Conservation (phyloP, 371 early-diverging fungal species). For the Rhizopus sp. region DNA sequence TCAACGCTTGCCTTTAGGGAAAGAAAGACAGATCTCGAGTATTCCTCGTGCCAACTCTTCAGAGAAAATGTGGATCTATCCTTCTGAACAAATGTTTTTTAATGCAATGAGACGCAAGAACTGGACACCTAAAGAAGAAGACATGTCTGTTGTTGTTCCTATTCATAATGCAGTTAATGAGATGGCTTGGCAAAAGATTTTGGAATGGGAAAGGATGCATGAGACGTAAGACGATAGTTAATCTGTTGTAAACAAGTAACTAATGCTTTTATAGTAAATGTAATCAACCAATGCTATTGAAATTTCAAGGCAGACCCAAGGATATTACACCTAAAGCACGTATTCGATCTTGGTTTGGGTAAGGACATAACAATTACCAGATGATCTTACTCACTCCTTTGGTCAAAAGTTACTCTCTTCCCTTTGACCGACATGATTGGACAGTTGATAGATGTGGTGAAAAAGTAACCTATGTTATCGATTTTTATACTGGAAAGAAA, state of each 20-base stretch:
- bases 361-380: constrained; percentile 15
- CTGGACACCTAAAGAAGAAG: constrained; percentile 77
- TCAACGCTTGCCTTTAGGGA: constrained; percentile 57
- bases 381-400: not conserved
- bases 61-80: constrained; percentile 89
- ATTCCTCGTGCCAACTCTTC: constrained; percentile 69
- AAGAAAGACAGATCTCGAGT: constrained; percentile 65
- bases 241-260: not conserved
- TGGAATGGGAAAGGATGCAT: constrained; percentile 84
- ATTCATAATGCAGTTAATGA: constrained; percentile 88
- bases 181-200: constrained; percentile 86
- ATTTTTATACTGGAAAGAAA: constrained; percentile 84
- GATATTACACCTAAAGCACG: constrained; percentile 87
- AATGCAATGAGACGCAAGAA: constrained; percentile 93
- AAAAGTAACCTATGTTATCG: constrained; percentile 91
- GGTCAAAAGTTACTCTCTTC: constrained; percentile 56
- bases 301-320: constrained; percentile 87
- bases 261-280: constrained; percentile 41
- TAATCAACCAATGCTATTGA: constrained; percentile 72
- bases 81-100: constrained; percentile 92
- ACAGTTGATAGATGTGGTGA: constrained; percentile 93
- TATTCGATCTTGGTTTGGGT: constrained; percentile 72
- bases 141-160: constrained; percentile 49
- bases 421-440: constrained; percentile 99
- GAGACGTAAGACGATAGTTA: constrained; percentile 47